Percentiles rank a stretch among this genome's conserved stretches.
Conservation (phyloP, 2,329 filamentous ascomycete genomes). For the Colletotrichum incanum region DNA sequence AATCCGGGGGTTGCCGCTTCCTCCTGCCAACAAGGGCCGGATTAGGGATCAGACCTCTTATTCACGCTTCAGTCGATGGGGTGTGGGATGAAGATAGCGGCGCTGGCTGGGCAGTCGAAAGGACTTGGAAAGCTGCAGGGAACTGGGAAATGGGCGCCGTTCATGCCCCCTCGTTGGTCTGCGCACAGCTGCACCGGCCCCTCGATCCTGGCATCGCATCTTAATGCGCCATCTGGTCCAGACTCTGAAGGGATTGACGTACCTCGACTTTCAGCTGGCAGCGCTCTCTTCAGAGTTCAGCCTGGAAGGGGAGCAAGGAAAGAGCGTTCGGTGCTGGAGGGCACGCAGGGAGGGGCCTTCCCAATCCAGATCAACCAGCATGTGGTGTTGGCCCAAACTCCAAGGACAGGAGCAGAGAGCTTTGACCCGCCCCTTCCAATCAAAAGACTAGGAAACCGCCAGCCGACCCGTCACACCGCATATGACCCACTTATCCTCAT, state of each 20-base stretch:
- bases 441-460: neutral
- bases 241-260: neutral
- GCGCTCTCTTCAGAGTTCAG: neutral
- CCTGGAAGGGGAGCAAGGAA: neutral
- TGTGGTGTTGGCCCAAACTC: neutral
- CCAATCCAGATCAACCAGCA: neutral
- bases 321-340: neutral
- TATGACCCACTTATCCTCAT: neutral
- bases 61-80: slow-evolving; percentile 1
- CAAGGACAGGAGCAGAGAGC: too few species aligned
- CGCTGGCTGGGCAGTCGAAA: neutral
- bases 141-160: slow-evolving; percentile 4
- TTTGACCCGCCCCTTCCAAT: neutral
- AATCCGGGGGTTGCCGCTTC: neutral
- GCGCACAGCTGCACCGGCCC: slow-evolving; percentile 24
- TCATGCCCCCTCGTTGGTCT: slow-evolving; percentile 3
- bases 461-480: neutral
- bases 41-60: slow-evolving; percentile 9
- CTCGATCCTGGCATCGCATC: slow-evolving; percentile 27
- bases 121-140: neutral
- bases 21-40: neutral
- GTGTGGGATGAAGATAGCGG: neutral
- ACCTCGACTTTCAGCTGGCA: slow-evolving; percentile 2
- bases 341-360: slow-evolving; percentile 1
- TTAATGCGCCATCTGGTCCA: slow-evolving; percentile 27